Conservation (phyloP, 306 rosid species). For the Rosa persica region DNA sequence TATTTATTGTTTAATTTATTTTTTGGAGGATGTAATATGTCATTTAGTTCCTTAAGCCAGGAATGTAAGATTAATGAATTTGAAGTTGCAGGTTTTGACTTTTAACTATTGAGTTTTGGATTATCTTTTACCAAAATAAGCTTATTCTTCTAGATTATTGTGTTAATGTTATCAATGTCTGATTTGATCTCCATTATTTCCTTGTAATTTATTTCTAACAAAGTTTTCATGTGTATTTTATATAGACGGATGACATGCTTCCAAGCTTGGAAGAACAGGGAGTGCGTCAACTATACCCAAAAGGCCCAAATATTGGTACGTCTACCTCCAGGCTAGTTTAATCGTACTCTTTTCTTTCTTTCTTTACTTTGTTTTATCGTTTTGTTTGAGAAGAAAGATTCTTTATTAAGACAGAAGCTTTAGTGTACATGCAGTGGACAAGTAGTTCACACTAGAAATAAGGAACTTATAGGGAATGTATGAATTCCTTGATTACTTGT, state of each 20-base stretch:
- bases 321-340: not conserved
- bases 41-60: not conserved
- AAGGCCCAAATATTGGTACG: slow-evolving; percentile 47
- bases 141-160: not conserved
- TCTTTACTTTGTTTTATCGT: not conserved
- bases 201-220: not conserved
- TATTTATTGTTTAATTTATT: not conserved
- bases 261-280: slow-evolving; percentile 95
- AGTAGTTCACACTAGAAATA: not conserved
- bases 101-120: not conserved
- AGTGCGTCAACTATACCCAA: slow-evolving; percentile 61
- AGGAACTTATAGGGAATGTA: not conserved
- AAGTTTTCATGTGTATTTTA: not conserved
- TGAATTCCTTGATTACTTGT: not conserved
- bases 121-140: too few relatives aligned
- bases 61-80: not conserved
- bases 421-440: not conserved
- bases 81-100: not conserved
- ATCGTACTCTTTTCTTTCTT: not conserved
- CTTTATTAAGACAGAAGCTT: not conserved
- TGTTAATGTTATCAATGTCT: not conserved
- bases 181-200: not conserved
- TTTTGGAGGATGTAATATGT: not conserved
- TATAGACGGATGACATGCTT: slow-evolving; percentile 67
- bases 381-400: not conserved